Evolutionary conservation across 1,139 yeast genomes (phyloP).

Genomic region (Hanseniaspora gamundiae): DNA sequence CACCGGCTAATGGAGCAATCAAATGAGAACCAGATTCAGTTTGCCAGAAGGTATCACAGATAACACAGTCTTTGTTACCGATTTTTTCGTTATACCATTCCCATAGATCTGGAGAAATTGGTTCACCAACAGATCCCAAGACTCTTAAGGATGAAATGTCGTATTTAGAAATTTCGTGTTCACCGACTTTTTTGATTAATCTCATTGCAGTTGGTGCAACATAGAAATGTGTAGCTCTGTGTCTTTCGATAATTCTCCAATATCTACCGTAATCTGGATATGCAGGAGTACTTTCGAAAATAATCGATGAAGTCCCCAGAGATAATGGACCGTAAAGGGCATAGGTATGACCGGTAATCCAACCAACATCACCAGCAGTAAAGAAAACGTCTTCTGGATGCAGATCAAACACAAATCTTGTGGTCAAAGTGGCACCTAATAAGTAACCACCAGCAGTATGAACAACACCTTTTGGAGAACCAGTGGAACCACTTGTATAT

Average conservation of each 20-base stretch:
- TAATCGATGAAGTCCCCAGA: conserved; percentile 81
- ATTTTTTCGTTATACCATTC: conserved; percentile 93
- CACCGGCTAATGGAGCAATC: conserved; percentile 92
- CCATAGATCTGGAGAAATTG: conserved; percentile 97
- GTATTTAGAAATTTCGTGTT: conserved; percentile 67
- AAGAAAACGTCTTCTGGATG: conserved; percentile 80
- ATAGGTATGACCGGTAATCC: conserved; percentile 98
- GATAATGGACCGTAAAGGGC: conserved; percentile 88
- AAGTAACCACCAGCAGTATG: conserved; percentile 92
- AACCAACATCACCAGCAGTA: conserved; percentile 98
- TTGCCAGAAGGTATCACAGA: conserved; percentile 97
- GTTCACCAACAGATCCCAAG: conserved; percentile 97
- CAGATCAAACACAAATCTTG: conserved; percentile 86
- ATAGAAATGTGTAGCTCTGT: conserved; percentile 91
- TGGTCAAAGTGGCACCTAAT: conserved; percentile 88
- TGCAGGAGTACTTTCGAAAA: conserved; percentile 97
- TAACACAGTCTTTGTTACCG: conserved; percentile 76
- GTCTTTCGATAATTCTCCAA: conserved; percentile 91
- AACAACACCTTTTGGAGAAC: conserved; percentile 96
- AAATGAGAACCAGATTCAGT: conserved; percentile 96
- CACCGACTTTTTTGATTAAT: conserved; percentile 90
- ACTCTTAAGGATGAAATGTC: conserved; percentile 87
- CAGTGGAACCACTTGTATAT: conserved; percentile 94
- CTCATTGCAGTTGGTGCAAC: conserved; percentile 98
- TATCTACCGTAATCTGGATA: conserved; percentile 94